Evolutionary conservation across 2,329 filamentous ascomycete genomes (phyloP).

Genomic region (Aspergillus niger): DNA sequence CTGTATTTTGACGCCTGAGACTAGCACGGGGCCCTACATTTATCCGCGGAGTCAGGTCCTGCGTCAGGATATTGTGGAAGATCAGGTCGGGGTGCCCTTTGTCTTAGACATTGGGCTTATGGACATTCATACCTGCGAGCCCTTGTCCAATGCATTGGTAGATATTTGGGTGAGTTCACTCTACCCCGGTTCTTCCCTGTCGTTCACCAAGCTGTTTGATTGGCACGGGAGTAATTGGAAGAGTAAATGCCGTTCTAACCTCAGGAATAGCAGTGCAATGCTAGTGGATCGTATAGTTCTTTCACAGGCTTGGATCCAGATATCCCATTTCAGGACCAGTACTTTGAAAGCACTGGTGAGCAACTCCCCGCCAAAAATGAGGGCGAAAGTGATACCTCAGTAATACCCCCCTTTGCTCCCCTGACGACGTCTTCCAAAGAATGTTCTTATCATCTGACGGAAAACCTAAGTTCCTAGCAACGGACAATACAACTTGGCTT

Average conservation of each 20-base stretch:
- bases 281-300: not conserved
- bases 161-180: not conserved
- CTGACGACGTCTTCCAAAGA: not conserved
- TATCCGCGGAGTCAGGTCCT: not conserved
- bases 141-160: not conserved
- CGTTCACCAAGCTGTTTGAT: not conserved
- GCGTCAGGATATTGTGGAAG: not conserved
- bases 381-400: not conserved
- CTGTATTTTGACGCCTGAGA: not conserved
- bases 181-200: too few species aligned
- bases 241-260: not conserved
- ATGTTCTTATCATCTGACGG: not conserved
- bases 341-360: not conserved
- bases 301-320: not conserved
- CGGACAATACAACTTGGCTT: not conserved
- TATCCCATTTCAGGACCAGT: not conserved
- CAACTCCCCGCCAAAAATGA: too few species aligned
- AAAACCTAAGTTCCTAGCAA: not conserved
- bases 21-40: not conserved
- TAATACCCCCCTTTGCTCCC: not conserved
- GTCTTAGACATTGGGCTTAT: not conserved
- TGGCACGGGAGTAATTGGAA: too few species aligned
- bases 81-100: not conserved
- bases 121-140: constrained; percentile 1
- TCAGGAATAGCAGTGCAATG: not conserved